Evolutionary conservation across 192 early-diverging fungal species (phyloP), one percentile per base, ranked within the genome.

Genomic region (Umbelopsis ramanniana): DNA sequence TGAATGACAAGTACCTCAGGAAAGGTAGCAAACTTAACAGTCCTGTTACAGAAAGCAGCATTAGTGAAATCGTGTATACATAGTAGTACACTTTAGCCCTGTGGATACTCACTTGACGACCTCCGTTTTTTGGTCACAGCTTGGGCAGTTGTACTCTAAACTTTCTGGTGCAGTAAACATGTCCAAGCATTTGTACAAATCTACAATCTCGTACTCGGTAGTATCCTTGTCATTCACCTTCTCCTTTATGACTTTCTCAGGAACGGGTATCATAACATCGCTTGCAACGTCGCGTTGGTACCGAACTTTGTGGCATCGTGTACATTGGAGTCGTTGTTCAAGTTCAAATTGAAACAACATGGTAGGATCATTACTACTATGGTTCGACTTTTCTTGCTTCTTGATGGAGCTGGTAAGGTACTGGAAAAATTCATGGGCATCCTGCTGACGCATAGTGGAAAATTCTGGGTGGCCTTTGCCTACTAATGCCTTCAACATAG

Each of bases 391-490:
- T 71, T 99, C 95, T 46, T 88, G 91, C 60, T 95, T 87, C 68
- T 91, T 84, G 53, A 97, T 80, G 23, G 89, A 82, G 53, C 92
- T 91, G 63, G 87, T 72, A 38, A 97, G 72, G 67, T 94, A 89
- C 73, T 91, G 90, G 68, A 95, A 87, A 74, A 97, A 99, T 80
- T 99, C 98, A 72, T 90, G 94, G 0, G 97, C 95, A 76, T 99
- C 98, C 87, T 98, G 98, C 79, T 99, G 98, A 38, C 95, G 86
- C 98, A 99, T 99, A 2, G 95, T 93, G 22, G 91, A 89, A 67
- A 99, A 99, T 76, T 99, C 98, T n/a, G 89, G 75, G 71, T 98
- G 96, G 29, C 91, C 94, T 66, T 89, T 88, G 14, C 95, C 96
- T 40, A 98, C 85, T 11, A 97, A 77, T 2, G 82, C 74, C 76